Conservation (phyloP, 345 rosid species). For the Carallia pectinifolia region DNA sequence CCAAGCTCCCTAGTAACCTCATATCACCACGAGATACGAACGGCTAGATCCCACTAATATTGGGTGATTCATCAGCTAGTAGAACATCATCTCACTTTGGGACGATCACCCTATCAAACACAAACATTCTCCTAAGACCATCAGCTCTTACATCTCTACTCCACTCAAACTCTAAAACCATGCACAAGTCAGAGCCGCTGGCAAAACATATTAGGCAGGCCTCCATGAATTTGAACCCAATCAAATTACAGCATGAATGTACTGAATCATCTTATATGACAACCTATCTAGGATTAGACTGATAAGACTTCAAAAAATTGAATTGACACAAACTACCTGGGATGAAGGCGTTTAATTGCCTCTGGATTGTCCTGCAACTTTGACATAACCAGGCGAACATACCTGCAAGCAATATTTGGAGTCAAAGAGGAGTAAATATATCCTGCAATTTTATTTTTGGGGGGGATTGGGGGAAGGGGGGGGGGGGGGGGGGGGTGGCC, state of each 20-base stretch:
- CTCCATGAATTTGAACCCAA: not conserved
- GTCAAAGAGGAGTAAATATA: not conserved
- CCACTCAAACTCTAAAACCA: not conserved
- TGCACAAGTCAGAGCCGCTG: not conserved
- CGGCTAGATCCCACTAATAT: too few relatives aligned
- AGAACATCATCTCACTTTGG: too few relatives aligned
- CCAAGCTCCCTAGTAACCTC: too few relatives aligned
- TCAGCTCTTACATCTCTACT: not conserved
- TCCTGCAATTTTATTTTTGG: too few relatives aligned
- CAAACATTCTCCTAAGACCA: not conserved
- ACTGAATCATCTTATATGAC: not conserved
- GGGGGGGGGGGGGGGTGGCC: too few relatives aligned
- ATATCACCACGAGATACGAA: too few relatives aligned
- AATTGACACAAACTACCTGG: conserved; percentile 49
- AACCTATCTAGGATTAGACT: not conserved
- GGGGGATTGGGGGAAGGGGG: too few relatives aligned
- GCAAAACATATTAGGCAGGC: not conserved
- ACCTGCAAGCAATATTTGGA: conserved; percentile 42
- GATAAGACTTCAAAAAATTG: not conserved
- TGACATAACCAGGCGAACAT: conserved; percentile 77
- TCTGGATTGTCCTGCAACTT: conserved; percentile 45
- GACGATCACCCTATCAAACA: too few relatives aligned
- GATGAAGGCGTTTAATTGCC: conserved; percentile 60
- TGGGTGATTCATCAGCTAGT: too few relatives aligned
- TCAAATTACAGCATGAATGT: not conserved